A percentile compares a stretch with the other conserved stretches of the same genome.
These are phyloP conservation scores for Colletotrichum camelliae DNA, from an alignment of 2,329 filamentous ascomycete genomes.

Conservation along the genomic window DNA sequence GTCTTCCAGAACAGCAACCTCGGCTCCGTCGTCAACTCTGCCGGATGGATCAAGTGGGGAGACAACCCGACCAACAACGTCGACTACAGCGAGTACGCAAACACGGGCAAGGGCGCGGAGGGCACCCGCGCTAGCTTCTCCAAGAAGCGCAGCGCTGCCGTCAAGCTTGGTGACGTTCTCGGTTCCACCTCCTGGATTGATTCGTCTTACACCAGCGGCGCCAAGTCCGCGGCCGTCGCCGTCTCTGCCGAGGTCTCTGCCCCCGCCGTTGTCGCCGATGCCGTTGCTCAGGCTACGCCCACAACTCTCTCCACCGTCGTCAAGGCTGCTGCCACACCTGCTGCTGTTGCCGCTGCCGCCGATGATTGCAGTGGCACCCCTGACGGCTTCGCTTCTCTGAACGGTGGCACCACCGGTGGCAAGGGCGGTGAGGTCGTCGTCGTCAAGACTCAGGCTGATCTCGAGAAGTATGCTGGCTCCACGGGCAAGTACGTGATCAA, in stretches of 20 bases:
- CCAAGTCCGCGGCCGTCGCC: background rate
- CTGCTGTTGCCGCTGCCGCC: background rate
- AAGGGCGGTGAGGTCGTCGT: constrained; percentile 24
- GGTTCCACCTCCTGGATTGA: constrained; percentile 29
- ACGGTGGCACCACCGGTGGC: constrained; percentile 28
- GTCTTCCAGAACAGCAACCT: constrained; percentile 55
- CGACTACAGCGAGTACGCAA: constrained; percentile 63
- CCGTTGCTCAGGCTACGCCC: background rate
- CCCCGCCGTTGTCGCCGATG: background rate
- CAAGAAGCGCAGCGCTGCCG: constrained; percentile 37
- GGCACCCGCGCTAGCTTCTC: constrained; percentile 55
- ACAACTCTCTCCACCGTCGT: background rate
- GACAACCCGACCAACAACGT: constrained; percentile 56
- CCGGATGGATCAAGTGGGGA: constrained; percentile 64
- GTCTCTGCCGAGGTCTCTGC: background rate
- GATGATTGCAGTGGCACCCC: constrained; percentile 16
- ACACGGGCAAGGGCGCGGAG: constrained; percentile 60
- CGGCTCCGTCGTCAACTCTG: constrained; percentile 61
- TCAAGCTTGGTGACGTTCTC: constrained; percentile 36
- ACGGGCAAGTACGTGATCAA: constrained; percentile 28
- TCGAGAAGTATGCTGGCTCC: constrained; percentile 25
- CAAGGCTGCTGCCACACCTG: constrained; percentile 4
- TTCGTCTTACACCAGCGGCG: constrained; percentile 25
- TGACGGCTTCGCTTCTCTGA: constrained; percentile 28
- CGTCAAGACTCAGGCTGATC: constrained; percentile 25